phyloP scores from a whole-genome alignment of 1,284 basidiomycete genomes.

The Melampsora occidentalis region DNA sequence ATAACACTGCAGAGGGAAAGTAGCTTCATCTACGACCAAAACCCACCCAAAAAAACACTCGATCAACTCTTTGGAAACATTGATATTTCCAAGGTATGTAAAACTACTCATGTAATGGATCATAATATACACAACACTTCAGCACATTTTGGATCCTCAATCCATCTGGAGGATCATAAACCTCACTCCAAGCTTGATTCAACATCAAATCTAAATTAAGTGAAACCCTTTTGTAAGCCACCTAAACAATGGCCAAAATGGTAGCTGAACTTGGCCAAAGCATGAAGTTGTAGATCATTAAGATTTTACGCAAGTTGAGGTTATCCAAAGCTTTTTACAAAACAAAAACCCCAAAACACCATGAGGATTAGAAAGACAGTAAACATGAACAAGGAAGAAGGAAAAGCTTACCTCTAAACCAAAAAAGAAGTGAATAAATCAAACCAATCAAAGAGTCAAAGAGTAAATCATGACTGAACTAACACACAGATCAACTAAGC shows the following conservation, averaged over 20 bases:
- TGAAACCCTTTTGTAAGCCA: conserved; percentile 51
- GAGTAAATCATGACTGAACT: neutral
- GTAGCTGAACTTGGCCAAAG: neutral
- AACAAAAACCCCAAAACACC: too few relatives aligned
- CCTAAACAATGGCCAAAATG: conserved; percentile 48
- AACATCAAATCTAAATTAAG: conserved; percentile 53
- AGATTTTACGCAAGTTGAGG: conserved; percentile 47
- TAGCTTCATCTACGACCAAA: conserved; percentile 52
- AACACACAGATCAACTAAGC: too few relatives aligned
- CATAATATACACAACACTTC: neutral
- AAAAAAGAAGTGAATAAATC: neutral
- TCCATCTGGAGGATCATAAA: conserved; percentile 44
- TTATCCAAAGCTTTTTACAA: neutral
- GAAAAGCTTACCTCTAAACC: neutral
- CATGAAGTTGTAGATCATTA: neutral
- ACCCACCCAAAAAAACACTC: neutral
- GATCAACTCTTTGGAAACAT: too few relatives aligned
- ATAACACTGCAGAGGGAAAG: conserved; percentile 53
- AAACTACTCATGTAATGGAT: neutral
- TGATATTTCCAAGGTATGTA: neutral
- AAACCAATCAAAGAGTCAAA: neutral
- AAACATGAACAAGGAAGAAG: neutral
- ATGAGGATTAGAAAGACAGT: too few relatives aligned
- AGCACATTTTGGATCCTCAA: neutral
- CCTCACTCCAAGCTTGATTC: conserved; percentile 53